Evolutionary conservation across 768 basidiomycete genomes (phyloP).

Genomic region (Rickenella mellea): DNA sequence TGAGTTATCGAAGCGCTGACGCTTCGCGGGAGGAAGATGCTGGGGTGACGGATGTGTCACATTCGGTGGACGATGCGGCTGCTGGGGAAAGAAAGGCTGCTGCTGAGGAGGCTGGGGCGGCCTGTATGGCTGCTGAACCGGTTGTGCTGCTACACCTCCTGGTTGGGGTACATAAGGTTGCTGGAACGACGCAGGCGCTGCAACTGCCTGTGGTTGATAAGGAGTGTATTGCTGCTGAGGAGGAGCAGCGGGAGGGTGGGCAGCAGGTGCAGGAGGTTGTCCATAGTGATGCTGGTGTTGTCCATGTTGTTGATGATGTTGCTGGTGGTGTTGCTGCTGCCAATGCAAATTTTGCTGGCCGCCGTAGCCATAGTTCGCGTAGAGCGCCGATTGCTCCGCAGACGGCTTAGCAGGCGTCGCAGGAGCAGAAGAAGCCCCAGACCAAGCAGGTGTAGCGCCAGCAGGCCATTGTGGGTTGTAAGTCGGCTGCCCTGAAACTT

Average conservation of each 20-base stretch:
- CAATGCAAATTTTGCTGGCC: constrained; percentile 47
- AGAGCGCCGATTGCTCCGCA: constrained; percentile 74
- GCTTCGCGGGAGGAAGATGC: constrained; percentile 85
- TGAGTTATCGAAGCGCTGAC: constrained; percentile 82
- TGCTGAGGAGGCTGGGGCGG: constrained; percentile 32
- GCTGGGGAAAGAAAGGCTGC: constrained; percentile 31
- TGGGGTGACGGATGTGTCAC: constrained; percentile 61
- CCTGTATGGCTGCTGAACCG: constrained; percentile 33
- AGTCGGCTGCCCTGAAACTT: constrained; percentile 44
- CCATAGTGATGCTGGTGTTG: constrained; percentile 35
- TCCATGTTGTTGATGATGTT: constrained; percentile 41
- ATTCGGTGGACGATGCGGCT: constrained; percentile 24
- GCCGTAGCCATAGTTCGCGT: constrained; percentile 89
- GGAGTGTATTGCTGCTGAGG: constrained; percentile 62
- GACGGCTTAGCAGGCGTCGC: constrained; percentile 48
- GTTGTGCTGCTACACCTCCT: constrained; percentile 37
- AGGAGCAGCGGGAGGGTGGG: constrained; percentile 43
- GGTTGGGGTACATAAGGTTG: constrained; percentile 47
- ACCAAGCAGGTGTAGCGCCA: background rate
- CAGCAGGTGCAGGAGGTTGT: constrained; percentile 37
- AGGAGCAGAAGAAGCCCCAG: constrained; percentile 31
- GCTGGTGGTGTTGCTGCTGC: constrained; percentile 64
- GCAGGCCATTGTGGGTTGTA: constrained; percentile 63
- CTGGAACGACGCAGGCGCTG: constrained; percentile 57
- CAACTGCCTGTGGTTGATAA: constrained; percentile 58